A percentile compares a stretch with the other conserved stretches of the same genome.
phyloP scores from a whole-genome alignment of 768 basidiomycete species.

The Boletus bicolor region DNA sequence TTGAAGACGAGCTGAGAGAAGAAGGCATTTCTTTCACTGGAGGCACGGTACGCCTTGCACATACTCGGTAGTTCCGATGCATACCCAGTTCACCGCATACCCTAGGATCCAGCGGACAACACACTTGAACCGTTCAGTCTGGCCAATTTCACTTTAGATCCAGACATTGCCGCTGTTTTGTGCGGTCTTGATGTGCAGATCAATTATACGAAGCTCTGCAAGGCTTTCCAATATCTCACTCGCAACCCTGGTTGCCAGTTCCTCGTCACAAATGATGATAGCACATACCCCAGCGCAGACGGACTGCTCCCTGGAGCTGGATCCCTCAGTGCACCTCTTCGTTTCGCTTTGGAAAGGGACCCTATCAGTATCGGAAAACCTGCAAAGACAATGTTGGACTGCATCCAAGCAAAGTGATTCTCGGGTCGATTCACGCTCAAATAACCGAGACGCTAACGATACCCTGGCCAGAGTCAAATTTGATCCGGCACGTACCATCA shows the following conservation, averaged over 20 bases:
- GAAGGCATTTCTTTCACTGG: slow-evolving; percentile 82
- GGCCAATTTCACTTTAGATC: slow-evolving; percentile 70
- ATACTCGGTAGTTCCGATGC: background rate
- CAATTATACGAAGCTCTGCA: slow-evolving; percentile 93
- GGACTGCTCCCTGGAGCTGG: slow-evolving; percentile 84
- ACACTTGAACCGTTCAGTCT: slow-evolving; percentile 67
- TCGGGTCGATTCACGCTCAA: background rate
- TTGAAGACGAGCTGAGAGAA: slow-evolving; percentile 89
- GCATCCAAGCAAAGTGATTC: slow-evolving; percentile 73
- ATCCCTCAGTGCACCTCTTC: slow-evolving; percentile 76
- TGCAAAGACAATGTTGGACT: slow-evolving; percentile 87
- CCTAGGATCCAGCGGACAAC: slow-evolving; percentile 83
- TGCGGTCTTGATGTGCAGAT: slow-evolving; percentile 85
- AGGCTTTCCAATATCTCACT: slow-evolving; percentile 86
- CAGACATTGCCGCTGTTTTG: slow-evolving; percentile 85
- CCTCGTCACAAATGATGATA: slow-evolving; percentile 89
- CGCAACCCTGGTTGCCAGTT: slow-evolving; percentile 79
- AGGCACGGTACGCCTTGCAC: slow-evolving; percentile 64
- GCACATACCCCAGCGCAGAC: slow-evolving; percentile 78
- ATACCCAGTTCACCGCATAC: background rate
- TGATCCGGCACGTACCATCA: slow-evolving; percentile 83
- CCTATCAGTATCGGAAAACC: slow-evolving; percentile 90
- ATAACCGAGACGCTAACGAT: slow-evolving; percentile 9
- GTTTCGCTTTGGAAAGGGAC: slow-evolving; percentile 63
- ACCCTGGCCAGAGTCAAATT: slow-evolving; percentile 65